A percentile compares a stretch with the other conserved stretches of the same genome.
These are phyloP conservation scores for Golubevia pallescens DNA, from an alignment of 1,284 basidiomycete species.

Conservation along the genomic window DNA sequence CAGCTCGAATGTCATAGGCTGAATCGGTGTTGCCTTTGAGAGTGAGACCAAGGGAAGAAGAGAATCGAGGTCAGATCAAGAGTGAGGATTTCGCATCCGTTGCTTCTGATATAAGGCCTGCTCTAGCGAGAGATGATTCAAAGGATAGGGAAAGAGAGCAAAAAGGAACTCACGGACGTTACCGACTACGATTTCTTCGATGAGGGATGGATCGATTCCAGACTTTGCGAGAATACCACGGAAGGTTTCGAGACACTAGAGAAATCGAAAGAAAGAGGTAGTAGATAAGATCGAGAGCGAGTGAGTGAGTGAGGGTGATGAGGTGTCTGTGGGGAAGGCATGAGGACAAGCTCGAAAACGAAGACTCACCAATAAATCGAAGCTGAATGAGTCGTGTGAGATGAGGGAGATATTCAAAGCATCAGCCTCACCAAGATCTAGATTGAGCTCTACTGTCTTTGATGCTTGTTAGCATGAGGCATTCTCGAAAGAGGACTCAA, in stretches of 20 bases:
- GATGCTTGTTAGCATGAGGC: too few relatives aligned
- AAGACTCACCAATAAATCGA: too few relatives aligned
- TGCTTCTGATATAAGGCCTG: too few relatives aligned
- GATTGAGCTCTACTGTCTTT: too few relatives aligned
- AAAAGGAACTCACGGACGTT: conserved; percentile 23
- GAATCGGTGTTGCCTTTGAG: conserved; percentile 23
- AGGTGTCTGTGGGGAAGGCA: background rate
- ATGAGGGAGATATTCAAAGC: too few relatives aligned
- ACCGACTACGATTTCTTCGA: conserved; percentile 51
- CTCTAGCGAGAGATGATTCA: conserved; percentile 8
- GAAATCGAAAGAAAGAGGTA: conserved; percentile 25
- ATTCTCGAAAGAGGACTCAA: too few relatives aligned
- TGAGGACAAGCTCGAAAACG: background rate
- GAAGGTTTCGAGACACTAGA: conserved; percentile 38
- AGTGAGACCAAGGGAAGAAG: too few relatives aligned
- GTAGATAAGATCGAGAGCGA: background rate
- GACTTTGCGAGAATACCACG: conserved; percentile 38
- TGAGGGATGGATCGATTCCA: conserved; percentile 38
- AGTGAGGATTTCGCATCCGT: too few relatives aligned
- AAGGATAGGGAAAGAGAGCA: background rate
- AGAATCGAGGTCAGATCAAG: too few relatives aligned
- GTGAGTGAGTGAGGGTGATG: background rate
- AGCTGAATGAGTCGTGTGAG: too few relatives aligned
- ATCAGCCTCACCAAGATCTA: too few relatives aligned
- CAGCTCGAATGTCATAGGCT: conserved; percentile 67